Conservation (phyloP, 139 green algal species). For the Monoraphidium neglectum region DNA sequence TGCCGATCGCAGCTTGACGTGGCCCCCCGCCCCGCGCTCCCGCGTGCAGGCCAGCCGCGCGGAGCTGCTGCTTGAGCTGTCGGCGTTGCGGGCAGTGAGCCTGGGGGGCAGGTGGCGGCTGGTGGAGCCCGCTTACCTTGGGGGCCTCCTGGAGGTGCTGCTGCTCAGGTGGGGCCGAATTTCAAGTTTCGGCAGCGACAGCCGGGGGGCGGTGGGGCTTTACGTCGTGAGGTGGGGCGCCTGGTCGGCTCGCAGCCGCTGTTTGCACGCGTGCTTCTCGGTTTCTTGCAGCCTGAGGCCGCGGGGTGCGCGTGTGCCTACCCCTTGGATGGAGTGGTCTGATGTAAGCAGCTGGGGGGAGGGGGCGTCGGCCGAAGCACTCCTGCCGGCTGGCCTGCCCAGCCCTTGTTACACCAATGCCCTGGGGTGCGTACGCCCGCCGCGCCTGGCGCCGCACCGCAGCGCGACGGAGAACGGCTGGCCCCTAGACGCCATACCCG, state of each 20-base stretch:
- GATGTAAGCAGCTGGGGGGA: no score
- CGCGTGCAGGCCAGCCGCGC: constrained; percentile 45
- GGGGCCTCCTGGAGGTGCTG: constrained; percentile 58
- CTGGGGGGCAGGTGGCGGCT: constrained; percentile 42
- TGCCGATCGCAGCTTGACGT: background rate
- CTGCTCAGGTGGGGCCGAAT: constrained; percentile 51
- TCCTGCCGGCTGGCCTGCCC: no score
- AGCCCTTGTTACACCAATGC: no score
- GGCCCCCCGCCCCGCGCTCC: no score
- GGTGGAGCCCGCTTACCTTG: constrained; percentile 50
- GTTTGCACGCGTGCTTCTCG: no score
- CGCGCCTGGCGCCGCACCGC: background rate
- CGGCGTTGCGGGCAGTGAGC: constrained; percentile 37
- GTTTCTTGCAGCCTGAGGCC: no score
- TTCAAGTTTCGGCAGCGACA: no score
- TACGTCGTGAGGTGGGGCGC: background rate
- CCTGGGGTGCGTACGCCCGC: background rate
- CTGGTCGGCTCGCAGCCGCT: no score
- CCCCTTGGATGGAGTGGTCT: no score
- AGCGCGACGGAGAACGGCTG: constrained; percentile 20
- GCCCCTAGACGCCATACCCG: constrained; percentile 12
- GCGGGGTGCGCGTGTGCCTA: no score
- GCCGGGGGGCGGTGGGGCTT: background rate
- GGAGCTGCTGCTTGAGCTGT: constrained; percentile 48
- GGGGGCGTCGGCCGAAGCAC: background rate